Conservation (phyloP, 2,329 filamentous ascomycete genomes). For the Chaetomiaceae sp. region DNA sequence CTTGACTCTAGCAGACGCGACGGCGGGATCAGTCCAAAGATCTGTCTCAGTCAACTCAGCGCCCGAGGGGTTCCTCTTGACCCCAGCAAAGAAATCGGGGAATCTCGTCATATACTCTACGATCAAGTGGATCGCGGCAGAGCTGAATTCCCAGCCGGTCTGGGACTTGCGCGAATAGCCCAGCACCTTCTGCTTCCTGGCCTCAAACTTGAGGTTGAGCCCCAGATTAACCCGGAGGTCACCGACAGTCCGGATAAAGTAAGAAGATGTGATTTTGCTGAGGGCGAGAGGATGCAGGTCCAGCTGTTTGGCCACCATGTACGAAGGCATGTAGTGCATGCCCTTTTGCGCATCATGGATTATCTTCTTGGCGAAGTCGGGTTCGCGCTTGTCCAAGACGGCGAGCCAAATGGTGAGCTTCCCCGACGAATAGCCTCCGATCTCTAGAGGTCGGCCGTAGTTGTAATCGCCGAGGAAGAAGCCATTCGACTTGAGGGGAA, state of each 20-base stretch:
- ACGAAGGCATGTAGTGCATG: constrained; percentile 80
- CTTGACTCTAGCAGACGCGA: constrained; percentile 77
- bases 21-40: constrained; percentile 70
- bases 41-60: constrained; percentile 81
- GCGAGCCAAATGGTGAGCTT: constrained; percentile 79
- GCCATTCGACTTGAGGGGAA: constrained; percentile 73
- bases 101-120: constrained; percentile 89
- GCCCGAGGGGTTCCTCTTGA: constrained; percentile 78
- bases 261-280: constrained; percentile 94
- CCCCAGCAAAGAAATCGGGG: constrained; percentile 88
- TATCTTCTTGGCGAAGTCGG: constrained; percentile 74
- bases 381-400: constrained; percentile 65
- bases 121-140: constrained; percentile 74
- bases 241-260: constrained; percentile 72
- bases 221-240: constrained; percentile 84
- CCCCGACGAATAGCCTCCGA: constrained; percentile 67
- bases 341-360: constrained; percentile 64
- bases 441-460: constrained; percentile 84
- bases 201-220: constrained; percentile 95
- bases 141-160: constrained; percentile 93
- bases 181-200: constrained; percentile 88
- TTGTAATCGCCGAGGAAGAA: constrained; percentile 95
- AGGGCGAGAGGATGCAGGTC: constrained; percentile 80
- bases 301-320: constrained; percentile 77
- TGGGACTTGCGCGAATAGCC: constrained; percentile 86